Evolutionary conservation across 305 asterid genomes (phyloP).

Genomic region (Ilex paraguariensis): DNA sequence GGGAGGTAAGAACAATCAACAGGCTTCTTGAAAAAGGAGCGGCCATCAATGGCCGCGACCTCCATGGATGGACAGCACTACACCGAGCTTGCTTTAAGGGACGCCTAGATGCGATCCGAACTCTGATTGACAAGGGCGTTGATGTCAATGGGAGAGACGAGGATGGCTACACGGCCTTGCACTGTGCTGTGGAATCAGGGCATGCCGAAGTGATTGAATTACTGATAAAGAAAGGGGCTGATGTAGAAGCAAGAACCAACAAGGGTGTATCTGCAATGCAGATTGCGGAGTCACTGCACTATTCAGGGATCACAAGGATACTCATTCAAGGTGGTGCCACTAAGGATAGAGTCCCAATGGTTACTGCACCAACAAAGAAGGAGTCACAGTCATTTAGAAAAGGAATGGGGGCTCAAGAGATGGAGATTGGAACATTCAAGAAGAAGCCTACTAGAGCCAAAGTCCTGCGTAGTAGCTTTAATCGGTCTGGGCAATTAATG

Average conservation of each 20-base stretch:
- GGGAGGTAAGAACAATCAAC: slow-evolving; percentile 58
- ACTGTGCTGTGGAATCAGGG: slow-evolving; percentile 40
- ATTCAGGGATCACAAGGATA: slow-evolving; percentile 58
- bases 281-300: slow-evolving; percentile 52
- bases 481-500: slow-evolving; percentile 28
- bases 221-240: slow-evolving; percentile 70
- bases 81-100: slow-evolving; percentile 79
- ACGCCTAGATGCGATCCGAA: slow-evolving; percentile 37
- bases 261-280: slow-evolving; percentile 61
- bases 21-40: slow-evolving; percentile 66
- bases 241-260: slow-evolving; percentile 50
- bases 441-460: slow-evolving; percentile 37
- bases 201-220: slow-evolving; percentile 56
- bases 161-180: slow-evolving; percentile 70
- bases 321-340: slow-evolving; percentile 43
- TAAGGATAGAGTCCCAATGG: slow-evolving; percentile 25
- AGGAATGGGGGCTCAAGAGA: slow-evolving; percentile 22
- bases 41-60: slow-evolving; percentile 55
- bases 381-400: slow-evolving; percentile 13
- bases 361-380: slow-evolving; percentile 11
- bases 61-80: slow-evolving; percentile 69
- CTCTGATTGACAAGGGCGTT: slow-evolving; percentile 48
- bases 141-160: slow-evolving; percentile 51
- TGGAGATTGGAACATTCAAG: slow-evolving; percentile 28
- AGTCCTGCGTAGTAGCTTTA: slow-evolving; percentile 41